Evolutionary conservation across 805 yeast genomes (phyloP).

Genomic region (Candida michaelii): DNA sequence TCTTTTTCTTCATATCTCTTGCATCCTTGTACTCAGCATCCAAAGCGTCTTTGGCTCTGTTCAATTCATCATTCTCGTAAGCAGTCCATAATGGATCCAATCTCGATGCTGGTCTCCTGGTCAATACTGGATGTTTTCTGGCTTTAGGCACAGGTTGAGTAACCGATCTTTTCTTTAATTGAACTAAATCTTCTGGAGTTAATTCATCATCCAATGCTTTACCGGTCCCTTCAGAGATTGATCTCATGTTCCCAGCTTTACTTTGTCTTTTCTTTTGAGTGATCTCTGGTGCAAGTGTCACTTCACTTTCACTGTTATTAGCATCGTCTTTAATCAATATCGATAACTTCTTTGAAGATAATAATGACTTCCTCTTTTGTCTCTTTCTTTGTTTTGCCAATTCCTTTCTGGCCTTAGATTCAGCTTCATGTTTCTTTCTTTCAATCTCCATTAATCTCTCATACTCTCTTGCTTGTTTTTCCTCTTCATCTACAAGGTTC

Average conservation of each 20-base stretch:
- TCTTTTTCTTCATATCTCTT: constrained; percentile 14
- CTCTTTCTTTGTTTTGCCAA: constrained; percentile 46
- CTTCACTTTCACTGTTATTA: constrained; percentile 28
- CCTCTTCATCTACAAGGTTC: constrained; percentile 42
- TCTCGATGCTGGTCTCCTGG: constrained; percentile 56
- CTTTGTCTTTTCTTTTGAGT: constrained; percentile 39
- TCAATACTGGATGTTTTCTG: constrained; percentile 38
- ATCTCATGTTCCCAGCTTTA: constrained; percentile 26
- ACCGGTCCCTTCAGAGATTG: constrained; percentile 36
- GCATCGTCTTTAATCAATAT: constrained; percentile 38
- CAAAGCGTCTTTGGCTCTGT: constrained; percentile 42
- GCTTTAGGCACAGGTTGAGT: constrained; percentile 40
- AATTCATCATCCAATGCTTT: constrained; percentile 30
- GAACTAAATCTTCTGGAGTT: constrained; percentile 46
- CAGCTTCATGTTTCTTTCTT: constrained; percentile 53
- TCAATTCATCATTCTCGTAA: constrained; percentile 48
- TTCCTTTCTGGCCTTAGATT: constrained; percentile 46
- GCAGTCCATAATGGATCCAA: constrained; percentile 57
- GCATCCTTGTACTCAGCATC: constrained; percentile 31
- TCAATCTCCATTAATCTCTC: constrained; percentile 49
- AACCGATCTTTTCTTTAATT: constrained; percentile 45
- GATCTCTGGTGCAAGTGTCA: constrained; percentile 24
- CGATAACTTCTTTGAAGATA: constrained; percentile 37
- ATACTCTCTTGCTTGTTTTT: constrained; percentile 41
- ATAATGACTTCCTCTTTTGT: constrained; percentile 40